These are phyloP conservation scores for Alternaria consortialis DNA, from an alignment of 2,329 filamentous ascomycete genomes.

Conservation along the genomic window DNA sequence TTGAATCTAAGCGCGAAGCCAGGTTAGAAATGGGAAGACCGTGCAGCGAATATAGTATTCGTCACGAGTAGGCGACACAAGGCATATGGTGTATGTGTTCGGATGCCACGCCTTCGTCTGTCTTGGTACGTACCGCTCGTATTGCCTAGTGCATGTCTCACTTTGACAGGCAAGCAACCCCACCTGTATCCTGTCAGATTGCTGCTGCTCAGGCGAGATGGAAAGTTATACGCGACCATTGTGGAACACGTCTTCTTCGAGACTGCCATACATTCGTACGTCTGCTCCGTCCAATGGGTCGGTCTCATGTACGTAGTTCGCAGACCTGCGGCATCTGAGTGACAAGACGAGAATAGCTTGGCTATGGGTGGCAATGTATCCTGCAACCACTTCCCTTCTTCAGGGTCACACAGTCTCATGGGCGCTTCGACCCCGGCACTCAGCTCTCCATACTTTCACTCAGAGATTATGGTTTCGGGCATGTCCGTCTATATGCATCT, in stretches of 20 bases:
- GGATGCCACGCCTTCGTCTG: neutral
- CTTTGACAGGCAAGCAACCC: conserved; percentile 4
- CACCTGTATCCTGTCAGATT: conserved; percentile 16
- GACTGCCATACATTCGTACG: conserved; percentile 24
- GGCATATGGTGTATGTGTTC: neutral
- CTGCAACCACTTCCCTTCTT: conserved; percentile 16
- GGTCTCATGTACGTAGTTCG: conserved; percentile 15
- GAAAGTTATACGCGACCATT: conserved; percentile 13
- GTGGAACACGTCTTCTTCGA: conserved; percentile 18
- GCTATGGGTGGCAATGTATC: conserved; percentile 3
- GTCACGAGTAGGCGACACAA: neutral
- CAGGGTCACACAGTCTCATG: conserved; percentile 14
- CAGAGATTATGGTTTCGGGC: conserved; percentile 5
- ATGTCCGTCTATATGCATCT: conserved; percentile 8
- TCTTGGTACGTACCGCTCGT: conserved; percentile 7
- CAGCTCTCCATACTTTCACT: conserved; percentile 12
- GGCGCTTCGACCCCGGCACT: conserved; percentile 7
- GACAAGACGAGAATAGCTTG: conserved; percentile 5
- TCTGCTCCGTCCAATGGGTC: conserved; percentile 6
- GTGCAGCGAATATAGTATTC: neutral
- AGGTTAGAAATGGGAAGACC: conserved; percentile 1
- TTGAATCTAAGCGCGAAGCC: conserved; percentile 6
- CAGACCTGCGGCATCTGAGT: conserved; percentile 24
- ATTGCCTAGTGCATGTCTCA: conserved; percentile 14
- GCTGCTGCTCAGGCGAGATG: conserved; percentile 6